Base-by-base conservation (phyloP, 2,329 filamentous ascomycete species). In the Hypoxylon sp. region DNA sequence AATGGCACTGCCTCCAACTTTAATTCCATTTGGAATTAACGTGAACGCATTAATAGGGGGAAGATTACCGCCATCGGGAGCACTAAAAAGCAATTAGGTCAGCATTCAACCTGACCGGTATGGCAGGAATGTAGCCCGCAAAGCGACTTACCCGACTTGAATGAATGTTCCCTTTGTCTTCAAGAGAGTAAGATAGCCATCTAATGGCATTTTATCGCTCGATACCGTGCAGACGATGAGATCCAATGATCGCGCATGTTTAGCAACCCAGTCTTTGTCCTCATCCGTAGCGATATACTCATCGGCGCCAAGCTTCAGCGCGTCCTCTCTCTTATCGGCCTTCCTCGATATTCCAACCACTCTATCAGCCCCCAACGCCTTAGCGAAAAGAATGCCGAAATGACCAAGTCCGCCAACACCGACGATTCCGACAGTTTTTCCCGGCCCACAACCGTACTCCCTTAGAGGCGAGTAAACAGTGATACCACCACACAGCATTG, bases 401-500 rank as follows among this genome's bases (percentile, higher is more conserved):
- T 93, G 90, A 0, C 90, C 90, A 0, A 93, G 78, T 1, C 90
- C 90, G 2, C 91, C 90, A 23, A 93, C 81, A 0, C 90, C 90
- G 25, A 93, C 80, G 63, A 93, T 87, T 0, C 89, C 90, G 2
- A 93, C 89, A 3, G 78, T 83, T 79, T 91, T 92, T 1, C 90
- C 90, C 0, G 90, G 90, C 0, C 91, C 91, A 48, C 84, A 87
- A 1, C 87, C 89, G 70, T 91, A 87, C 58, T 87, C 83, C 70
- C 82, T 84, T 60, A 93, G 77, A 0, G 91, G 91, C 3, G 84
- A 82, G 75, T 85, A 93, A 2, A 90, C 83, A 0, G 91, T 93
- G 28, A 93, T 84, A 11, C 91, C 91, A 25, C 84, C 91, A 74
- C 91, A 93, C 28, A 93, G 80, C 86, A 93, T 89, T 2, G 90